A percentile compares a stretch with the other conserved stretches of the same genome.
phyloP scores from a whole-genome alignment of 805 yeast genomes.

The Cyberlindnera bimundalis region DNA sequence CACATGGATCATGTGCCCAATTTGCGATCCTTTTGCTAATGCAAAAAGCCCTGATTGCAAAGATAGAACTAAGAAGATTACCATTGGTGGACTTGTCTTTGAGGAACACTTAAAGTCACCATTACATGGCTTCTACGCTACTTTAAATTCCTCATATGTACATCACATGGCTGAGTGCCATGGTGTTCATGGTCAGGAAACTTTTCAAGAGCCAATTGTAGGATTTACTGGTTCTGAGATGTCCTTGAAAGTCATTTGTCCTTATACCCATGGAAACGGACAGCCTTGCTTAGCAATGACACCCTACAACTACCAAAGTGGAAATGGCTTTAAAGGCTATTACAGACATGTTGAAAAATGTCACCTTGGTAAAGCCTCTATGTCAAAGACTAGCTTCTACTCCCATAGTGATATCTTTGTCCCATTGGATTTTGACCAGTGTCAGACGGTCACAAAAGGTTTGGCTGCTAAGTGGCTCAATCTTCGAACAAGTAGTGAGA shows the following conservation, averaged over 20 bases:
- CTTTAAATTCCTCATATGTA: slow-evolving; percentile 12
- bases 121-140: slow-evolving; percentile 12
- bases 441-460: background rate
- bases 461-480: background rate
- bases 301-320: background rate
- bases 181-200: slow-evolving; percentile 8
- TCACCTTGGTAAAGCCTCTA: background rate
- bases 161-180: slow-evolving; percentile 18
- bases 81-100: slow-evolving; percentile 2
- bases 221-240: slow-evolving; percentile 1
- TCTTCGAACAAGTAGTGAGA: background rate
- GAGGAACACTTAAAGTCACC: slow-evolving; percentile 3
- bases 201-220: slow-evolving; percentile 5
- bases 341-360: slow-evolving; percentile 9
- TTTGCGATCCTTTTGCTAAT: slow-evolving; percentile 15
- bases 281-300: slow-evolving; percentile 1
- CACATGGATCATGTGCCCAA: slow-evolving; percentile 16
- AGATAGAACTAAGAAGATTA: slow-evolving; percentile 3
- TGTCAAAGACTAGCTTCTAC: background rate
- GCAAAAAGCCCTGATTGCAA: background rate
- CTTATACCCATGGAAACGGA: slow-evolving; percentile 1
- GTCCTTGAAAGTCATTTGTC: slow-evolving; percentile 4
- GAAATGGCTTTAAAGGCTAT: slow-evolving; percentile 8
- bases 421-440: background rate
- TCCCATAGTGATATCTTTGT: background rate